Base-by-base conservation (phyloP, 1,284 basidiomycete genomes). In the Cryptococcus sp. region DNA sequence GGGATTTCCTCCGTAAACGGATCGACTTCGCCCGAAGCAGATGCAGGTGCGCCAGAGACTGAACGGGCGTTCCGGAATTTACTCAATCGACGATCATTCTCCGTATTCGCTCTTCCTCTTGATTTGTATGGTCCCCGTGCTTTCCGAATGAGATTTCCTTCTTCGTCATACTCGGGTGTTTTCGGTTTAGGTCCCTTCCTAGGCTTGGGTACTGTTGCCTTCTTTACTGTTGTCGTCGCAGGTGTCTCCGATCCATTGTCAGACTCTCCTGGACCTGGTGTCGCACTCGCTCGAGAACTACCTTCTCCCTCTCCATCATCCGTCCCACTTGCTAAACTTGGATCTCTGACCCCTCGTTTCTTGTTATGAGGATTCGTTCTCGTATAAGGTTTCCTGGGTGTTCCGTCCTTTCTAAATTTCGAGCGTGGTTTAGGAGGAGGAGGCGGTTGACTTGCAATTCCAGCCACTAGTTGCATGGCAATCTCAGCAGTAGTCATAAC, bases 191-290 rank as follows among this genome's bases (percentile, higher is more conserved):
- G 23, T 40, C 45, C 43, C 4, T 19, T 23, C 32, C 39, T 45
- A 31, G 28, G 51, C 52, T 9, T 16, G 13, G 10, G 47, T 36
- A 32, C 49, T n/a, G 18, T 42, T n/a, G 23, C 31, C 43, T 24
- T 49, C 47, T 31, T 46, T 21, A 3, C n/a, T 22, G 19, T 22
- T 16, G 4, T 39, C 37, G n/a, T 25, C 50, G 24, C 4, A 39
- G 31, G 5, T 31, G 34, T 25, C 18, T 18, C 36, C 41, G 31
- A 28, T 28, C 32, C 45, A 39, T 43, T 16, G 28, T 47, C 21
- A 22, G 37, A n/a, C 14, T 40, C 37, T 40, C 37, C 37, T 16
- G 16, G n/a, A 21, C 37, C 37, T 7, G n/a, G n/a, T 7, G 37
- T 40, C 16, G 14, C 16, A 18, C 21, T 21, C 5, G 37, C 21